phyloP scores from a whole-genome alignment of 495 filamentous ascomycete genomes.

The Neurospora sp. region DNA sequence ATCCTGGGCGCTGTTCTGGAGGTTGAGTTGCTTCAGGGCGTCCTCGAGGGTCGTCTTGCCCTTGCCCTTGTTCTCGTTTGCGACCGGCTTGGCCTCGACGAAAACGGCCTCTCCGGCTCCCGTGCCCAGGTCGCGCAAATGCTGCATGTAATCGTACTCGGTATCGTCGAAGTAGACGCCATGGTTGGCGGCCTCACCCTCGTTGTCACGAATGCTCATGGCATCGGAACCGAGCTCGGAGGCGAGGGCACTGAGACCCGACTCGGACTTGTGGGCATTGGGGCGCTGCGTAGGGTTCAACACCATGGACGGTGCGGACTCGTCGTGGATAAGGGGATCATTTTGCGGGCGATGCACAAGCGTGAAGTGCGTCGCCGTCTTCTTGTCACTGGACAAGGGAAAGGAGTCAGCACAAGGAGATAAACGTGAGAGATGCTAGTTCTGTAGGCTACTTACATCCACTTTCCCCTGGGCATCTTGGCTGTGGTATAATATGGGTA shows the following conservation, averaged over 20 bases:
- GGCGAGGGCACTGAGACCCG: slow-evolving; percentile 62
- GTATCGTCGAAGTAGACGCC: slow-evolving; percentile 84
- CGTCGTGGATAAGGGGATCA: slow-evolving; percentile 90
- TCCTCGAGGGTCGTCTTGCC: slow-evolving; percentile 63
- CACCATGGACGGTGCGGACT: slow-evolving; percentile 69
- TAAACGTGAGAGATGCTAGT: not conserved
- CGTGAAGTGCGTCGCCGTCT: slow-evolving; percentile 80
- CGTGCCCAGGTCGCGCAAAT: slow-evolving; percentile 70
- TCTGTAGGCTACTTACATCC: slow-evolving; percentile 61
- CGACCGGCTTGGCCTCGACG: slow-evolving; percentile 57
- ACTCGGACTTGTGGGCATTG: slow-evolving; percentile 33
- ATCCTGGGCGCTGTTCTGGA: slow-evolving; percentile 48
- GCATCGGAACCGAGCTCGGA: slow-evolving; percentile 60
- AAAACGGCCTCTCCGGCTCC: slow-evolving; percentile 59
- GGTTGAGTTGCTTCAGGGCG: slow-evolving; percentile 56
- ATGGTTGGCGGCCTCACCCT: slow-evolving; percentile 90
- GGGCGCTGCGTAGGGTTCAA: slow-evolving; percentile 46
- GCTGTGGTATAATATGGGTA: not conserved
- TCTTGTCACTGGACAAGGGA: slow-evolving; percentile 65
- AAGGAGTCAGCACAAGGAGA: slow-evolving; percentile 5
- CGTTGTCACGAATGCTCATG: slow-evolving; percentile 62
- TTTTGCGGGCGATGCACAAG: slow-evolving; percentile 94
- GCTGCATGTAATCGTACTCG: slow-evolving; percentile 98
- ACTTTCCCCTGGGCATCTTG: slow-evolving; percentile 75
- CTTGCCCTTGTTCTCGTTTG: slow-evolving; percentile 59